phyloP scores from a whole-genome alignment of 2,329 filamentous ascomycete genomes.

The Apiospora saccharicola region DNA sequence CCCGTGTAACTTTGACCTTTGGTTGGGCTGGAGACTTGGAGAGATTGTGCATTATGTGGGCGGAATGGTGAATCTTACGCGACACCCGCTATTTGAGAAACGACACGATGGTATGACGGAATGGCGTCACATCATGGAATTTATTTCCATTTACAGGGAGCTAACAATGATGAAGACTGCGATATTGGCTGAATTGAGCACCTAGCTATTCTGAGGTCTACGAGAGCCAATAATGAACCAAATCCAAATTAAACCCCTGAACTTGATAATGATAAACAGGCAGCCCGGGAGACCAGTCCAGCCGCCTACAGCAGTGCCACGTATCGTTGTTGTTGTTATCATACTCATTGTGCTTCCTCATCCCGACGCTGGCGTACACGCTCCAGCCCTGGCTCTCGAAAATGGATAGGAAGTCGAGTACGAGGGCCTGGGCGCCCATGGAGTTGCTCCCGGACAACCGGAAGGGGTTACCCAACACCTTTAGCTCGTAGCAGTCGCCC shows the following conservation, averaged over 20 bases:
- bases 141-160: background rate
- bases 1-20: slow-evolving; percentile 62
- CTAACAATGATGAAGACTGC: background rate
- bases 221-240: background rate
- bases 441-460: background rate
- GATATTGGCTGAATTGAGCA: background rate
- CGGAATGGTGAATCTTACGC: slow-evolving; percentile 45
- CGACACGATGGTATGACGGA: background rate
- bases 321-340: background rate
- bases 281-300: background rate
- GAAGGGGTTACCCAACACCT: background rate
- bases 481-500: background rate
- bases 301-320: background rate
- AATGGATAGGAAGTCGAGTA: background rate
- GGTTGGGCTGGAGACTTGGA: slow-evolving; percentile 55
- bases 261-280: background rate
- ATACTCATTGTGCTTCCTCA: background rate
- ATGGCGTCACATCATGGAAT: background rate
- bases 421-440: background rate
- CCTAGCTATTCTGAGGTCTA: background rate
- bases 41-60: slow-evolving; percentile 50
- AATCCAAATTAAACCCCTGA: background rate
- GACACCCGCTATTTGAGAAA: background rate
- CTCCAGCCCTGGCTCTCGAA: background rate
- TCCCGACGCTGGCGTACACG: background rate